Percentiles rank a stretch among this genome's conserved stretches.
Evolutionary conservation across 768 basidiomycete genomes (phyloP).

Genomic region (Chalciporus chontae): DNA sequence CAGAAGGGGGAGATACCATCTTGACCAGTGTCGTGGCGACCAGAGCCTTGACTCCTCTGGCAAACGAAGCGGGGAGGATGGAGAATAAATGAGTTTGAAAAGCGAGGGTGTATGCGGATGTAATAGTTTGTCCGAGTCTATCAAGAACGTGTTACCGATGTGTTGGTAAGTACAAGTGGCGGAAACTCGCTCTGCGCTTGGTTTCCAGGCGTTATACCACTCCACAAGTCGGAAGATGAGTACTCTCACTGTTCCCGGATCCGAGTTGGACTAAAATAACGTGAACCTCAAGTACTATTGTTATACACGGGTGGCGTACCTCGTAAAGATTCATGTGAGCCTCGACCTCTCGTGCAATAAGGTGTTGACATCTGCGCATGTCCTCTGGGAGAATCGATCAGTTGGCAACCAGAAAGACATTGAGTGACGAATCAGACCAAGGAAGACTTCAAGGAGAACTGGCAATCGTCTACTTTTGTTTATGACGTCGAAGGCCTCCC

Average conservation of each 20-base stretch:
- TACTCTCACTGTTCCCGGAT: slow-evolving; percentile 46
- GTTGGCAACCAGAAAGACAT: neutral
- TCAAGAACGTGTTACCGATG: slow-evolving; percentile 8
- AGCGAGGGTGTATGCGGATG: slow-evolving; percentile 56
- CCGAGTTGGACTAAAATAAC: slow-evolving; percentile 38
- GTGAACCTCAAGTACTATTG: slow-evolving; percentile 1
- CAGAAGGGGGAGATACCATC: slow-evolving; percentile 21
- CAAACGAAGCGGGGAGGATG: slow-evolving; percentile 63
- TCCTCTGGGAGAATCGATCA: slow-evolving; percentile 44
- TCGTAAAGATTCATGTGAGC: slow-evolving; percentile 59
- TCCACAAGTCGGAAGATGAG: slow-evolving; percentile 59
- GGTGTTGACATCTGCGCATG: slow-evolving; percentile 53
- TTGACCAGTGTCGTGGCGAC: slow-evolving; percentile 51
- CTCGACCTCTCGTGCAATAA: slow-evolving; percentile 60
- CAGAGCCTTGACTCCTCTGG: slow-evolving; percentile 63
- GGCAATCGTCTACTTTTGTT: slow-evolving; percentile 58
- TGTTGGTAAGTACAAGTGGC: neutral
- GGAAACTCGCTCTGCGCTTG: slow-evolving; percentile 54
- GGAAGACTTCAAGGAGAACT: slow-evolving; percentile 64
- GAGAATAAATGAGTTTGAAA: slow-evolving; percentile 79
- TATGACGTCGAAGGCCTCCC: slow-evolving; percentile 55
- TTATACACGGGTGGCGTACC: slow-evolving; percentile 34
- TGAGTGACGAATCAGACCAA: slow-evolving; percentile 44
- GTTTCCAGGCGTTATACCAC: slow-evolving; percentile 78
- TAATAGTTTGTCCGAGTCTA: slow-evolving; percentile 61